phyloP scores from a whole-genome alignment of 805 yeast species.

The Saccharomycopsis malanga region DNA sequence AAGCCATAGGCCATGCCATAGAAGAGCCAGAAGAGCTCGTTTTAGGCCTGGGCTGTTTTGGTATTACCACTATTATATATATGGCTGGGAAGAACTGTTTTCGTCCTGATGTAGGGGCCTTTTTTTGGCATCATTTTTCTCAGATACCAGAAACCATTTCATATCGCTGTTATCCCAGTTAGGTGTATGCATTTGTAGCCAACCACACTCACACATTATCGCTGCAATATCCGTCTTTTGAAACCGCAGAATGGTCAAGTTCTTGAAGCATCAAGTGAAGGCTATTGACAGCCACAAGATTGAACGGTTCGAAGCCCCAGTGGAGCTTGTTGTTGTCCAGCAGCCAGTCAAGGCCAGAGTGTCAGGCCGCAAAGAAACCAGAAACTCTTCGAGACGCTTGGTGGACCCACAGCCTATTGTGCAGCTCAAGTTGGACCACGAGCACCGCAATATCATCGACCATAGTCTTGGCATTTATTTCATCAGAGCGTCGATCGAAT shows the following conservation, averaged over 20 bases:
- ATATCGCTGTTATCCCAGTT: no score
- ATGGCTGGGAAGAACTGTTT: not conserved
- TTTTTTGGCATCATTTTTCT: not conserved
- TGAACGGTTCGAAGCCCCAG: constrained; percentile 5
- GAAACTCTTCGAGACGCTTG: constrained; percentile 20
- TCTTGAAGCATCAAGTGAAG: constrained; percentile 18
- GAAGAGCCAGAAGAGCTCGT: not conserved
- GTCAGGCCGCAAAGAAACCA: constrained; percentile 21
- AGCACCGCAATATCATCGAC: constrained; percentile 13
- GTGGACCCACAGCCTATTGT: constrained; percentile 23
- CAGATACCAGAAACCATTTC: no score
- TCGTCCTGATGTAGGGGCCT: not conserved
- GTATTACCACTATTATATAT: not conserved
- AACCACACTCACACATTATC: no score
- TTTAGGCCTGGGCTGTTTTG: not conserved
- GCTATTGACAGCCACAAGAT: constrained; percentile 11
- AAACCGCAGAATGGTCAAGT: constrained; percentile 18
- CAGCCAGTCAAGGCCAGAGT: constrained; percentile 23
- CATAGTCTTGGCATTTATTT: constrained; percentile 20
- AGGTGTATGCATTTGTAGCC: no score
- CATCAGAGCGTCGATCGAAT: constrained; percentile 20
- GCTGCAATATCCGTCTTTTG: not conserved
- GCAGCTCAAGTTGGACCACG: constrained; percentile 14
- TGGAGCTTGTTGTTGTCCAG: constrained; percentile 16
- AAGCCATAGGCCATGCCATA: not conserved